Evolutionary conservation across 805 yeast genomes (phyloP).

Genomic region (Saturnispora gosingensis): DNA sequence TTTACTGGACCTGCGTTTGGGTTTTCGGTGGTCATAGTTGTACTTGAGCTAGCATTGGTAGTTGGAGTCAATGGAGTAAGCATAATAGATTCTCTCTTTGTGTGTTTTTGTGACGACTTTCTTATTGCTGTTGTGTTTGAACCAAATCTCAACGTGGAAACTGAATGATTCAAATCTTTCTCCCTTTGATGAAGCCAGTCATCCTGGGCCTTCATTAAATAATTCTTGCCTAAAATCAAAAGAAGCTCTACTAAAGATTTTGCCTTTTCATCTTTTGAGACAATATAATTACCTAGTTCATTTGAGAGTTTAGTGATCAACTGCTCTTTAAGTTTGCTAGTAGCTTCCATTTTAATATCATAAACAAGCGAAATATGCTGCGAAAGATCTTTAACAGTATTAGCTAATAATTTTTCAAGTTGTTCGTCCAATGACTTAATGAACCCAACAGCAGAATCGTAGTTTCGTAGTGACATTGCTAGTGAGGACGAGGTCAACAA

Average conservation of each 20-base stretch:
- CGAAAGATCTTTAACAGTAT: constrained; percentile 16
- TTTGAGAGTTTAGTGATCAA: constrained; percentile 15
- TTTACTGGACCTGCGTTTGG: constrained; percentile 4
- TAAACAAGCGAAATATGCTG: constrained; percentile 11
- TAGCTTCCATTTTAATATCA: constrained; percentile 18
- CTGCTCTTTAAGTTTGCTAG: constrained; percentile 16
- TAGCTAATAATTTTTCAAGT: constrained; percentile 12
- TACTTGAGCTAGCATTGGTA: neutral
- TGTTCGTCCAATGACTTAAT: constrained; percentile 19
- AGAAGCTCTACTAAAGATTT: constrained; percentile 4
- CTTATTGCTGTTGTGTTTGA: constrained; percentile 4
- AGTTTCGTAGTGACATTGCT: constrained; percentile 38
- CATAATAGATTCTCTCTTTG: constrained; percentile 6
- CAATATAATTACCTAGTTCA: constrained; percentile 15
- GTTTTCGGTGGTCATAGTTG: neutral
- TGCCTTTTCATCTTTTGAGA: constrained; percentile 10
- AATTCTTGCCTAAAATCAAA: neutral
- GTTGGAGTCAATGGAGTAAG: constrained; percentile 3
- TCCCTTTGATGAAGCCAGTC: constrained; percentile 4
- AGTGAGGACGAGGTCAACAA: constrained; percentile 42
- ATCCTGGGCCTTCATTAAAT: constrained; percentile 2
- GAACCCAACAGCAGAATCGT: constrained; percentile 33
- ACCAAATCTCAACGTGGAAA: constrained; percentile 7
- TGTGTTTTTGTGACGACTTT: neutral
- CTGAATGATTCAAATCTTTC: neutral